phyloP scores from a whole-genome alignment of 805 yeast species.

The Saccharomycopsis olivae region DNA sequence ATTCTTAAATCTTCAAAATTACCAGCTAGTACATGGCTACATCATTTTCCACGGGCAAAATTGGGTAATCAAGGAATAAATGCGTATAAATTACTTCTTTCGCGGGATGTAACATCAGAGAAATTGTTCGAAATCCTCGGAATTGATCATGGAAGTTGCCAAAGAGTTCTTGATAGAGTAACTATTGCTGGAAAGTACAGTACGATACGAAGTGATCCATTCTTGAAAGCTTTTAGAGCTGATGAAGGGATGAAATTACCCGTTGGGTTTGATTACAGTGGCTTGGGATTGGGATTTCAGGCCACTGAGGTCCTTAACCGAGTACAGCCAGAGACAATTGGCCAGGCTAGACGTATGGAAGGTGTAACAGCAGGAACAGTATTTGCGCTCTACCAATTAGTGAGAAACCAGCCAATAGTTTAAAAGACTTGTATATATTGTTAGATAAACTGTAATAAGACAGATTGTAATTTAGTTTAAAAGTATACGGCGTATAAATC shows the following conservation, averaged over 20 bases:
- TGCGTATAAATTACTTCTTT: constrained; percentile 51
- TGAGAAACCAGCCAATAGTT: too few relatives aligned
- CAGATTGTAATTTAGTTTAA: too few relatives aligned
- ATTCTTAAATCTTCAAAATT: constrained; percentile 35
- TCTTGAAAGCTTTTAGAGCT: constrained; percentile 66
- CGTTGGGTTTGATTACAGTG: constrained; percentile 45
- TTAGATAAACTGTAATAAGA: too few relatives aligned
- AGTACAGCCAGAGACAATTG: constrained; percentile 80
- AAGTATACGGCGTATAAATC: too few relatives aligned
- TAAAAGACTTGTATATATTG: too few relatives aligned
- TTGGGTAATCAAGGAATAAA: constrained; percentile 32
- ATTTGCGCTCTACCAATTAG: constrained; percentile 60
- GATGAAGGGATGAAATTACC: constrained; percentile 80
- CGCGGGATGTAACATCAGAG: constrained; percentile 3
- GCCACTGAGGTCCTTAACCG: constrained; percentile 57
- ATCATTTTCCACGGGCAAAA: constrained; percentile 19
- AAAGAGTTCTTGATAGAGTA: constrained; percentile 46
- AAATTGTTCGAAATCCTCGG: constrained; percentile 14
- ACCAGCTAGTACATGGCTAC: constrained; percentile 58
- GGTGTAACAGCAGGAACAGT: constrained; percentile 93
- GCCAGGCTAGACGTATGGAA: constrained; percentile 90
- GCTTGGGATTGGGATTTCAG: constrained; percentile 62
- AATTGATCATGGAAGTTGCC: too few relatives aligned
- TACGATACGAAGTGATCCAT: constrained; percentile 63
- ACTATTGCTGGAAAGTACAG: constrained; percentile 76